Evolutionary conservation across 768 basidiomycete species (phyloP).

Genomic region (Boletus fagicola): DNA sequence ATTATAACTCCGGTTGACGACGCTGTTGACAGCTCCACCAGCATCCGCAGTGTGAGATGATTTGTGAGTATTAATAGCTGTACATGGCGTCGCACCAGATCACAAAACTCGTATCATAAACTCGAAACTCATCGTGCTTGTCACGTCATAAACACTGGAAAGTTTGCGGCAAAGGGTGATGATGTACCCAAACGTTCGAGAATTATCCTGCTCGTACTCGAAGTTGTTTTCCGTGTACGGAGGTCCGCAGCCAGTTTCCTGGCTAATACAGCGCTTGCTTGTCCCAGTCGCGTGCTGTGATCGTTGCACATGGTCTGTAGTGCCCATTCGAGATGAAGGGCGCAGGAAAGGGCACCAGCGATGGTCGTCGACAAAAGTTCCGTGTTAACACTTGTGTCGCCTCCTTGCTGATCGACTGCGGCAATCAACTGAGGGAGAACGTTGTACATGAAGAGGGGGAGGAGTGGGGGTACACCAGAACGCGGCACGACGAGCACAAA

Average conservation of each 20-base stretch:
- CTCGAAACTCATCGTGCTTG: conserved; percentile 5
- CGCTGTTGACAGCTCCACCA: conserved; percentile 43
- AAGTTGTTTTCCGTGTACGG: conserved; percentile 47
- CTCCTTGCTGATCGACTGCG: conserved; percentile 49
- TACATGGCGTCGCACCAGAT: conserved; percentile 28
- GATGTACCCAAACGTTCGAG: conserved; percentile 60
- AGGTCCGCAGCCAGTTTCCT: conserved; percentile 65
- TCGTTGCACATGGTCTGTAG: conserved; percentile 53
- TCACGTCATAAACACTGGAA: conserved; percentile 56
- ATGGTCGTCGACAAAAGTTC: conserved; percentile 68
- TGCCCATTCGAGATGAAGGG: conserved; percentile 71
- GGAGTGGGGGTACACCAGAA: conserved; percentile 53
- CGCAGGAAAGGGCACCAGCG: conserved; percentile 62
- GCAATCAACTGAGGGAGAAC: conserved; percentile 60
- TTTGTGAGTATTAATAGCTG: background rate
- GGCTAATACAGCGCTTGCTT: conserved; percentile 62
- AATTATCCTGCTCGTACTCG: conserved; percentile 49
- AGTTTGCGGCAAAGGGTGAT: conserved; percentile 67
- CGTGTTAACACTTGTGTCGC: conserved; percentile 52
- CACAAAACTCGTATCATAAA: background rate
- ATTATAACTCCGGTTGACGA: conserved; percentile 2
- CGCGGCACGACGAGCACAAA: conserved; percentile 67
- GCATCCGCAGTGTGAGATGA: conserved; percentile 41
- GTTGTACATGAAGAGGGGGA: conserved; percentile 71
- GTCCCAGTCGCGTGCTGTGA: conserved; percentile 52